These are phyloP conservation scores for Aschersonia sp. DNA, from an alignment of 2,329 filamentous ascomycete species.

Conservation along the genomic window DNA sequence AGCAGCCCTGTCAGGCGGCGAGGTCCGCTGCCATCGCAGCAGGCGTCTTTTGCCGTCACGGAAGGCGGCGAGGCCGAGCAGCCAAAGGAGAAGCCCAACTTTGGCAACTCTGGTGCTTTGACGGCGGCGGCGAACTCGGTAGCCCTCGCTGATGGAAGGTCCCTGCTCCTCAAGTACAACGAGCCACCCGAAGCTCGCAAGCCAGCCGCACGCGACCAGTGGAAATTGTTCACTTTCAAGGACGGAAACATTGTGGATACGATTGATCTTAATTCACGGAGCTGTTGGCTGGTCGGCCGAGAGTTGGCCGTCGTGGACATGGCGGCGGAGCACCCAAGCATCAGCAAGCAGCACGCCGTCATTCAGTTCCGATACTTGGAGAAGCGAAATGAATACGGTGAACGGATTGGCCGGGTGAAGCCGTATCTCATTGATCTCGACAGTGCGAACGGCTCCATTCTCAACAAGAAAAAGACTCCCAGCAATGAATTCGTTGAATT, in stretches of 20 bases:
- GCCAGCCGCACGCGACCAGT: conserved; percentile 60
- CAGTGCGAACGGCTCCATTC: conserved; percentile 74
- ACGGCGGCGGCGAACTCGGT: conserved; percentile 75
- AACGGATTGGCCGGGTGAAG: conserved; percentile 62
- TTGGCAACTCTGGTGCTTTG: conserved; percentile 61
- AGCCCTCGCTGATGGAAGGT: conserved; percentile 56
- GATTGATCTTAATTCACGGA: conserved; percentile 58
- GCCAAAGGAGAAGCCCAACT: conserved; percentile 82
- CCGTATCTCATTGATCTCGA: conserved; percentile 91
- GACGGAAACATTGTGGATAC: conserved; percentile 67
- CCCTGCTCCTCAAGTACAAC: conserved; percentile 83
- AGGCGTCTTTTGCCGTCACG: conserved; percentile 41
- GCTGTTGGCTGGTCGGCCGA: conserved; percentile 82
- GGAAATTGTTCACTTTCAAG: conserved; percentile 92
- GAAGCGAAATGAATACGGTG: conserved; percentile 74
- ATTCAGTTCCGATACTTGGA: conserved; percentile 82
- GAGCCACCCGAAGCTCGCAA: conserved; percentile 89
- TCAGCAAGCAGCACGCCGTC: conserved; percentile 90
- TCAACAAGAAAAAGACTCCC: conserved; percentile 65
- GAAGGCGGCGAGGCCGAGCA: conserved; percentile 31
- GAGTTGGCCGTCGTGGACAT: conserved; percentile 72
- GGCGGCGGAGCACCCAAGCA: conserved; percentile 74
- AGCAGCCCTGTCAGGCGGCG: conserved; percentile 13
- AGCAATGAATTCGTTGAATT: conserved; percentile 73
- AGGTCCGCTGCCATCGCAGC: conserved; percentile 45